Base-by-base conservation (phyloP, 129 eudicot species). In the Heracleum sosnowskyi region DNA sequence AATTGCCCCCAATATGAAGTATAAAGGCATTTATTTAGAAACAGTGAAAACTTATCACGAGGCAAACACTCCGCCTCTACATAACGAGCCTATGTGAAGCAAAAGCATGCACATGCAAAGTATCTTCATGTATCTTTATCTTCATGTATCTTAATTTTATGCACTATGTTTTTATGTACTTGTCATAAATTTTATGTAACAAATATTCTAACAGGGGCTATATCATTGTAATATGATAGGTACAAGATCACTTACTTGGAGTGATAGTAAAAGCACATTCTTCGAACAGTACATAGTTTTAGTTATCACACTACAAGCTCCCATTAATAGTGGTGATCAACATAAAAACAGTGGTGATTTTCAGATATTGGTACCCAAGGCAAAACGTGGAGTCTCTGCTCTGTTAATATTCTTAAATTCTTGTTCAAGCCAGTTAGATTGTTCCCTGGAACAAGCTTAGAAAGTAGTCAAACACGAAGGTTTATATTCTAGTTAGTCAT, bases 171-270 rank as follows among this genome's bases (percentile, higher is more conserved):
- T n/a, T n/a, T 11, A 11, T 76, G 49, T 55, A 9, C 33, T 34
- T 22, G 10, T 12, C 7, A 10, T 45, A 35, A 33, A 76, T 6
- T 35, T 33, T 29, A 16, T 24, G 49, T 46, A 17, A 35, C 31
- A 41, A 34, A 81, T 53, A 33, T 75, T 63, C 57, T 76, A 60
- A 75, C 26, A 4, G 66, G 46, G 45, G 41, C 37, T 7, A 49
- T 60, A 31, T 53, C 33, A 45, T 77, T 37, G 62, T 33, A 11
- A 20, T 77, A 47, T 81, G 79, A 81, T 90, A 96, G 99, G 89
- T 87, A 71, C 91, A 89, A 78, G 97, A 96, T 82, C 99, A 92
- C 86, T 85, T 96, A 81, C 97, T 96, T 17, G 99, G 97, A 69
- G 99, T 88, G 51, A 83, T 96, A 36, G 73, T 96, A 81, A 96